These are phyloP conservation scores for Syzygium jambos DNA, from an alignment of 345 rosid species.

Conservation along the genomic window DNA sequence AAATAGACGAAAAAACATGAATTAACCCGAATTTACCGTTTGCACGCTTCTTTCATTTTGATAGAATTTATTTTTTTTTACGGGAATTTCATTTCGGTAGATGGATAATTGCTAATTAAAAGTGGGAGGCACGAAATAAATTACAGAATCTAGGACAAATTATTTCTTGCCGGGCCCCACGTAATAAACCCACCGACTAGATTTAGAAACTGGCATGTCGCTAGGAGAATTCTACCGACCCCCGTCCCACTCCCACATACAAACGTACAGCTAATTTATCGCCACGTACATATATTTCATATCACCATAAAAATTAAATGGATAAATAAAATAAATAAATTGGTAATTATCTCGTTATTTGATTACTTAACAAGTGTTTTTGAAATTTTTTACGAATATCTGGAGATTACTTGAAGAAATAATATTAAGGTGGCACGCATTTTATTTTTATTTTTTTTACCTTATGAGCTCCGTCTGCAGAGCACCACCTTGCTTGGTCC, in stretches of 20 bases:
- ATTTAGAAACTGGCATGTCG: background rate
- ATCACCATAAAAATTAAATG: background rate
- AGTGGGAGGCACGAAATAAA: background rate
- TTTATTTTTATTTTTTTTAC: slow-evolving; percentile 1
- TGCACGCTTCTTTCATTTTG: too few species aligned
- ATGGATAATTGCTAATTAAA: too few species aligned
- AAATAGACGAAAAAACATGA: too few species aligned
- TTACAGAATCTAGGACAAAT: background rate
- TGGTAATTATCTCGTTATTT: background rate
- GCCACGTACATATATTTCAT: background rate
- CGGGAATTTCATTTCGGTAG: too few species aligned
- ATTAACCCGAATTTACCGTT: too few species aligned
- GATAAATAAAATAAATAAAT: background rate
- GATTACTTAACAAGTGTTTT: background rate
- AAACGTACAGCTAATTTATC: background rate
- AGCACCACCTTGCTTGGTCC: slow-evolving; percentile 67
- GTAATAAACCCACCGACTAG: too few species aligned
- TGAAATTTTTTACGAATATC: background rate
- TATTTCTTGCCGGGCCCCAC: too few species aligned
- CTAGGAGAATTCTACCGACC: background rate
- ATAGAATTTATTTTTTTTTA: too few species aligned
- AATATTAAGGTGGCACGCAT: background rate
- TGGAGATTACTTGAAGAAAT: background rate
- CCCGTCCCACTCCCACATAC: background rate
- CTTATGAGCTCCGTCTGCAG: slow-evolving; percentile 70